phyloP scores from a whole-genome alignment of 163 green algal genomes.

The Chloromonas sp. region DNA sequence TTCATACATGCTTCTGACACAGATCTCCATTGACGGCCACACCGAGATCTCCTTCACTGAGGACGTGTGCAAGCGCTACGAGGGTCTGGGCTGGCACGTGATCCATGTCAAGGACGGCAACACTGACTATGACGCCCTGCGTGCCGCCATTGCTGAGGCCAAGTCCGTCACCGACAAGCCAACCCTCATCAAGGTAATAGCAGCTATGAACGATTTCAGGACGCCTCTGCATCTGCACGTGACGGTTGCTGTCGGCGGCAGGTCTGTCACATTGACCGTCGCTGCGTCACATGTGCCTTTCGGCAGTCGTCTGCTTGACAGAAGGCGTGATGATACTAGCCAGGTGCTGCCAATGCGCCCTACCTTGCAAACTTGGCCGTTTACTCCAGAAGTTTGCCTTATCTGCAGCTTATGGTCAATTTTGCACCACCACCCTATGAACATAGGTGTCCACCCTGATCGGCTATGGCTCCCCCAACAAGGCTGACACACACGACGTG shows the following conservation, averaged over 20 bases:
- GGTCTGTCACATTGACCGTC: too few relatives aligned
- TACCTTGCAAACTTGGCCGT: too few relatives aligned
- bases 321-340: too few relatives aligned
- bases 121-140: conserved; percentile 87
- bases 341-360: too few relatives aligned
- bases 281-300: too few relatives aligned
- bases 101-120: conserved; percentile 87
- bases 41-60: conserved; percentile 99
- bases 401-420: too few relatives aligned
- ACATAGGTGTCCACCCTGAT: conserved; percentile 88
- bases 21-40: conserved; percentile 91
- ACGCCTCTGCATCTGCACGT: background rate
- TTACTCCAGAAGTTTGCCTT: too few relatives aligned
- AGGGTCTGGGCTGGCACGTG: conserved; percentile 62
- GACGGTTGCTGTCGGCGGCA: background rate
- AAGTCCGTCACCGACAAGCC: conserved; percentile 96
- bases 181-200: conserved; percentile 88
- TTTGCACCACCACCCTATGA: background rate
- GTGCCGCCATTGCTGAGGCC: conserved; percentile 83
- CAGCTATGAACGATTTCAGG: background rate
- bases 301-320: too few relatives aligned
- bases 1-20: background rate
- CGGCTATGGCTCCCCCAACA: conserved; percentile 98
- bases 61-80: conserved; percentile 91
- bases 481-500: conserved; percentile 94